These are phyloP conservation scores for Buddleja alternifolia DNA, from an alignment of 257 asterid species.

Conservation along the genomic window DNA sequence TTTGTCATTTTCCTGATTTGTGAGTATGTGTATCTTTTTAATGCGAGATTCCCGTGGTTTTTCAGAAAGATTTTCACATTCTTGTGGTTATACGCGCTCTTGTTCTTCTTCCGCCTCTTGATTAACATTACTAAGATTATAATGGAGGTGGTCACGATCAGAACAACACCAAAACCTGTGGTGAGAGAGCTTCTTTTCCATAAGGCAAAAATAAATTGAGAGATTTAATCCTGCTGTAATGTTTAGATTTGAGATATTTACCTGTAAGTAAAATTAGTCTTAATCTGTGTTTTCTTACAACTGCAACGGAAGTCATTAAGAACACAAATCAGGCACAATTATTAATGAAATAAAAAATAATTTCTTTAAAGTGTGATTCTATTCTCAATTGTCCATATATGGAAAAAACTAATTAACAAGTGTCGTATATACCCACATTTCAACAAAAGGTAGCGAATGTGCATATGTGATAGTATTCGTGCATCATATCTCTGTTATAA, in stretches of 20 bases:
- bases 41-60: slow-evolving; percentile 23
- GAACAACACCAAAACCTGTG: not conserved
- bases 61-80: slow-evolving; percentile 25
- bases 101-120: not conserved
- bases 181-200: not conserved
- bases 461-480: no score
- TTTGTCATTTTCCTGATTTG: slow-evolving; percentile 32
- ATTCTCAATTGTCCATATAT: no score
- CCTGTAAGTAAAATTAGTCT: not conserved
- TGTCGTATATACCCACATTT: no score
- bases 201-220: not conserved
- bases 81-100: not conserved
- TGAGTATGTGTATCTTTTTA: slow-evolving; percentile 26
- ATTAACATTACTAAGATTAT: not conserved
- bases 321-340: not conserved
- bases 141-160: not conserved
- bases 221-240: not conserved
- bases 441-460: no score
- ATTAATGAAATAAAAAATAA: not conserved
- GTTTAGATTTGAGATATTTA: not conserved
- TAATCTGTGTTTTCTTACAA: not conserved
- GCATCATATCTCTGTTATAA: no score
- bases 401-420: no score
- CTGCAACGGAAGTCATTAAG: not conserved
- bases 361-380: no score